Percentiles rank a stretch among this genome's conserved stretches.
phyloP scores from a whole-genome alignment of 2,329 filamentous ascomycete species.

The Cladosporium phlei region DNA sequence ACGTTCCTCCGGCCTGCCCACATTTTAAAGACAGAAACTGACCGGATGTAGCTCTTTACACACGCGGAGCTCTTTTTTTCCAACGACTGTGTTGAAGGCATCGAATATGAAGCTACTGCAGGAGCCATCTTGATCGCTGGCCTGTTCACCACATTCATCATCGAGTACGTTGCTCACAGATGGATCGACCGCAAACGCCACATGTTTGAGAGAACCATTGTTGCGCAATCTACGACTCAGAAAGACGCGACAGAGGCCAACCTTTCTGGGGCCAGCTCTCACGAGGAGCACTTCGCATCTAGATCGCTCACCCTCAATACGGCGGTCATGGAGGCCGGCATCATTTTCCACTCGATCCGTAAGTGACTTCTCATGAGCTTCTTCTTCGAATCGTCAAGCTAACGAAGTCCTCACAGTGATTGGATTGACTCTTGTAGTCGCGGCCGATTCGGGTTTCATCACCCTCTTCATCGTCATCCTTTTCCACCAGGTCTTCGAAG shows the following conservation, averaged over 20 bases:
- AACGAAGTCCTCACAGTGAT: constrained; percentile 45
- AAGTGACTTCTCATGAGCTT: constrained; percentile 34
- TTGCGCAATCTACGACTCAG: constrained; percentile 2
- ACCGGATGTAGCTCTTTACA: constrained; percentile 59
- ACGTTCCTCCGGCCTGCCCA: not conserved
- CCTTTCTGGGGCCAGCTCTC: constrained; percentile 3
- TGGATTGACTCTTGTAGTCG: constrained; percentile 55
- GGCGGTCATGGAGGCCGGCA: constrained; percentile 66
- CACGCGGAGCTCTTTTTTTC: constrained; percentile 69
- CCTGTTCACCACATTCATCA: constrained; percentile 65
- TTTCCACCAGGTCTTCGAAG: constrained; percentile 53
- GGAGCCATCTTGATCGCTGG: constrained; percentile 70
- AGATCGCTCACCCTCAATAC: constrained; percentile 52
- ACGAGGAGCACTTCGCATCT: not conserved
- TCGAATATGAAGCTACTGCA: constrained; percentile 65
- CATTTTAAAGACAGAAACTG: not conserved
- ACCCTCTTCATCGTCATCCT: constrained; percentile 57
- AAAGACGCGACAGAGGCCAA: constrained; percentile 22
- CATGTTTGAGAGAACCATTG: constrained; percentile 6
- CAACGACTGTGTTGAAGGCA: constrained; percentile 62
- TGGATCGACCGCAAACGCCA: constrained; percentile 14
- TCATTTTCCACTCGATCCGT: constrained; percentile 70
- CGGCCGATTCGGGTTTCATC: constrained; percentile 48
- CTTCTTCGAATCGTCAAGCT: not conserved
- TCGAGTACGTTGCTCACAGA: constrained; percentile 55